Percentiles rank a stretch among this genome's conserved stretches.
Conservation (phyloP, 306 rosid species). For the Prunus dulcis region DNA sequence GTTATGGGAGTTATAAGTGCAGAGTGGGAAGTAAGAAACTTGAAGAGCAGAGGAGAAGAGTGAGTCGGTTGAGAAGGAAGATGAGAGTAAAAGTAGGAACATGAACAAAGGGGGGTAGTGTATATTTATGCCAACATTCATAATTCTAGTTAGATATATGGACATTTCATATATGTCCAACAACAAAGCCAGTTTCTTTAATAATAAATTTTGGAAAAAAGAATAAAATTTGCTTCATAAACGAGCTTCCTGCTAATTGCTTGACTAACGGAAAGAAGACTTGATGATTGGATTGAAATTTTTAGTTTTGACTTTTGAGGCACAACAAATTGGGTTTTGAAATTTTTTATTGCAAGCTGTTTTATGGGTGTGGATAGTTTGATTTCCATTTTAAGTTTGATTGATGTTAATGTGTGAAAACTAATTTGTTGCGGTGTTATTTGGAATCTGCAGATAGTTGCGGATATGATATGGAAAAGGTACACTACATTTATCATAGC, state of each 20-base stretch:
- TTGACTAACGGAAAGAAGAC: background rate
- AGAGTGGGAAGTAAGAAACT: background rate
- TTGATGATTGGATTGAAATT: background rate
- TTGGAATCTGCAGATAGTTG: conserved; percentile 61
- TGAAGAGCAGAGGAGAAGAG: background rate
- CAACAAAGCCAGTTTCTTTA: background rate
- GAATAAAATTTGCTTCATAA: background rate
- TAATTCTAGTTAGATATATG: background rate
- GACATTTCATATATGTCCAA: background rate
- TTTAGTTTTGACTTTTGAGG: background rate
- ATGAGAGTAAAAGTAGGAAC: background rate
- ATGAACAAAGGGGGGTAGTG: background rate
- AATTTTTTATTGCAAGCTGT: background rate
- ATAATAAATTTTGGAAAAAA: background rate
- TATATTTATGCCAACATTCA: no score
- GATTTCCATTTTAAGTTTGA: background rate
- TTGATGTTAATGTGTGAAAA: conserved; percentile 8
- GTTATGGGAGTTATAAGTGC: background rate
- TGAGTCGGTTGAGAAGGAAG: background rate
- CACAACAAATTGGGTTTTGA: background rate
- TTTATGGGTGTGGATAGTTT: conserved; percentile 3
- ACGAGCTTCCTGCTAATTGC: background rate
- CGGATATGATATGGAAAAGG: conserved; percentile 82
- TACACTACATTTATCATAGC: conserved; percentile 25
- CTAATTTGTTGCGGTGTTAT: conserved; percentile 24